These are phyloP conservation scores for Gymnopilus dilepis DNA, from an alignment of 768 basidiomycete genomes.

Conservation along the genomic window DNA sequence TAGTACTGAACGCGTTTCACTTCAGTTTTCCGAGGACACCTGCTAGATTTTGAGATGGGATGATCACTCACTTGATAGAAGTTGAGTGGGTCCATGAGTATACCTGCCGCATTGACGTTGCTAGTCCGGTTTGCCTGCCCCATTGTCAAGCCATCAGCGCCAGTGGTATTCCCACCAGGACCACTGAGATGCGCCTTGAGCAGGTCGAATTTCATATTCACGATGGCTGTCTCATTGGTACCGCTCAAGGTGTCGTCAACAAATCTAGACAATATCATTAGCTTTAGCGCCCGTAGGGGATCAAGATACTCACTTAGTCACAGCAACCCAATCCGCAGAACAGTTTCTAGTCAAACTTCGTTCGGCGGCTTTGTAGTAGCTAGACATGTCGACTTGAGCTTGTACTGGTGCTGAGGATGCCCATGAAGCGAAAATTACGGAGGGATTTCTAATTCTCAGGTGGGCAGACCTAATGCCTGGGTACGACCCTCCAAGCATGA, in stretches of 20 bases:
- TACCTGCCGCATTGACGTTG: constrained; percentile 44
- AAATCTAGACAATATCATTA: constrained; percentile 20
- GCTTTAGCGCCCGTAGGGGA: not conserved
- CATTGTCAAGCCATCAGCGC: constrained; percentile 38
- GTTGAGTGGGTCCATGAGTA: constrained; percentile 53
- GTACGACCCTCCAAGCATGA: constrained; percentile 56
- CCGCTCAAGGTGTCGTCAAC: constrained; percentile 43
- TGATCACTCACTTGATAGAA: constrained; percentile 53
- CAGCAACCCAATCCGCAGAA: constrained; percentile 56
- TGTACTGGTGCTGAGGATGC: constrained; percentile 56
- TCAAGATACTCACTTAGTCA: constrained; percentile 35
- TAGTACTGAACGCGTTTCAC: constrained; percentile 41
- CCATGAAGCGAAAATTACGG: constrained; percentile 52
- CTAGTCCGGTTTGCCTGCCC: constrained; percentile 40
- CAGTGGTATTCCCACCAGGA: constrained; percentile 46
- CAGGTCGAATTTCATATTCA: constrained; percentile 47
- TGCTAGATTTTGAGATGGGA: not conserved
- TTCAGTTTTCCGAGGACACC: not conserved
- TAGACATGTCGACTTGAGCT: constrained; percentile 54
- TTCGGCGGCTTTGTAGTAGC: constrained; percentile 56
- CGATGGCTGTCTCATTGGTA: constrained; percentile 35
- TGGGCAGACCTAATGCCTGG: constrained; percentile 51
- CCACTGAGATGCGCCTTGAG: constrained; percentile 47
- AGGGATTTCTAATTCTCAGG: constrained; percentile 51
- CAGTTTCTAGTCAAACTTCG: constrained; percentile 55